Conservation (phyloP, 1,284 basidiomycete species). For the Cryptococcus hybrid region DNA sequence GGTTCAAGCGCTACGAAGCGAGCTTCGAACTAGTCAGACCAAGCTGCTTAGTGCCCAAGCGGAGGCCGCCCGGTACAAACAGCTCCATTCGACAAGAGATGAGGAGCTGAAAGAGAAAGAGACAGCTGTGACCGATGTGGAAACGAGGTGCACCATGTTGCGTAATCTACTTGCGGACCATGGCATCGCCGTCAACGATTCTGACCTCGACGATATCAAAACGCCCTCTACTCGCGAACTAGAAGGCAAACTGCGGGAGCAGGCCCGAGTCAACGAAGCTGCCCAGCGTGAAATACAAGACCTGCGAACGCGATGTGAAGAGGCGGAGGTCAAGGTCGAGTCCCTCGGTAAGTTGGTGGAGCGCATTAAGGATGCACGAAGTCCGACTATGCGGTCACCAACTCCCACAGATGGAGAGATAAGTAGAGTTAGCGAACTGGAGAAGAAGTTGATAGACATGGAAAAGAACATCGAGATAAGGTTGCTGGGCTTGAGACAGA, state of each 20-base stretch:
- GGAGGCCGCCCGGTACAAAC: slow-evolving; percentile 70
- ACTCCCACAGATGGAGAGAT: slow-evolving; percentile 47
- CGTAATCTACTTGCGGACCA: slow-evolving; percentile 84
- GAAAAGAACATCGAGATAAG: slow-evolving; percentile 68
- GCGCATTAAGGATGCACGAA: slow-evolving; percentile 56
- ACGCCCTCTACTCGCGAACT: slow-evolving; percentile 56
- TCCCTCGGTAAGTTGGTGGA: slow-evolving; percentile 67
- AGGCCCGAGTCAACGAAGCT: slow-evolving; percentile 67
- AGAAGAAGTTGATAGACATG: slow-evolving; percentile 72
- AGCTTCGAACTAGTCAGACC: slow-evolving; percentile 72
- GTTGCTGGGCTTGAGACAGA: slow-evolving; percentile 81
- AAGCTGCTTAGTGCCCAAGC: slow-evolving; percentile 71
- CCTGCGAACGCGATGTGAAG: slow-evolving; percentile 62
- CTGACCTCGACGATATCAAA: slow-evolving; percentile 53
- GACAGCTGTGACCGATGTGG: slow-evolving; percentile 68
- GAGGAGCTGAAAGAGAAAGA: slow-evolving; percentile 64
- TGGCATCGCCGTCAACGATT: slow-evolving; percentile 72
- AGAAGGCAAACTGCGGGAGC: slow-evolving; percentile 70
- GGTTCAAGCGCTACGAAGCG: slow-evolving; percentile 66
- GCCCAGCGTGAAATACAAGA: slow-evolving; percentile 50
- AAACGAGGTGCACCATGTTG: slow-evolving; percentile 74
- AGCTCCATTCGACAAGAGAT: slow-evolving; percentile 69
- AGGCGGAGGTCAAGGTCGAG: slow-evolving; percentile 67
- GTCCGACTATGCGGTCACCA: slow-evolving; percentile 39
- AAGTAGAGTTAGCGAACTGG: slow-evolving; percentile 55